Conservation (phyloP, 805 yeast species). For the Candida jianshihensis region DNA sequence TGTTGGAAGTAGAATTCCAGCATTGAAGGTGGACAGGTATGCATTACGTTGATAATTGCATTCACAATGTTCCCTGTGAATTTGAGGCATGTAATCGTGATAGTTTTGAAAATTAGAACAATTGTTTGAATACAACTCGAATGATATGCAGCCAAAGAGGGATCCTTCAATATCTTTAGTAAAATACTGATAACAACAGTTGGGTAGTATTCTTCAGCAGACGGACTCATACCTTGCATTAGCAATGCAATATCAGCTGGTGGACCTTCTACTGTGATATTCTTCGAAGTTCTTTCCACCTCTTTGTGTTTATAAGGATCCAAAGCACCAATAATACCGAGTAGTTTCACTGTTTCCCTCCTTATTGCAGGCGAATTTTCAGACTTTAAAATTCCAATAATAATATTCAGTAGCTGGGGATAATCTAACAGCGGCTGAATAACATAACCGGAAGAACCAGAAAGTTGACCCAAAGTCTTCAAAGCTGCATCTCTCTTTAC, state of each 20-base stretch:
- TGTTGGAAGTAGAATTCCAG: slow-evolving; percentile 87
- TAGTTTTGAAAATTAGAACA: slow-evolving; percentile 80
- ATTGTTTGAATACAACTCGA: slow-evolving; percentile 92
- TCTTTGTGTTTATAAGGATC: slow-evolving; percentile 96
- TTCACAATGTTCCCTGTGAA: slow-evolving; percentile 84
- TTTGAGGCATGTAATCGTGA: slow-evolving; percentile 86
- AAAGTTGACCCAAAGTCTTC: slow-evolving; percentile 78
- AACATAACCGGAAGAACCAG: slow-evolving; percentile 90
- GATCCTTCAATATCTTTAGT: slow-evolving; percentile 78
- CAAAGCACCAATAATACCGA: slow-evolving; percentile 93
- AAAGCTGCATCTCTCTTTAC: slow-evolving; percentile 86
- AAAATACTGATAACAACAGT: slow-evolving; percentile 87
- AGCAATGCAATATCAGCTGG: slow-evolving; percentile 84
- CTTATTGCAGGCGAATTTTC: slow-evolving; percentile 70
- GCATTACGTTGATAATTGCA: slow-evolving; percentile 80
- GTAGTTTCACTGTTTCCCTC: slow-evolving; percentile 79
- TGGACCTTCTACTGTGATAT: slow-evolving; percentile 61
- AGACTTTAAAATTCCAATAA: slow-evolving; percentile 74
- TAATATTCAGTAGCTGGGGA: slow-evolving; percentile 78
- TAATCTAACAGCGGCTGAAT: slow-evolving; percentile 88
- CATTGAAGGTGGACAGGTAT: slow-evolving; percentile 68
- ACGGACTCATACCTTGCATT: slow-evolving; percentile 92
- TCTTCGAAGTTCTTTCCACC: slow-evolving; percentile 65
- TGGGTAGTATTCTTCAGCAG: slow-evolving; percentile 88
- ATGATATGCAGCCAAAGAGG: slow-evolving; percentile 80